phyloP scores from a whole-genome alignment of 805 yeast species.

The Candida takata region DNA sequence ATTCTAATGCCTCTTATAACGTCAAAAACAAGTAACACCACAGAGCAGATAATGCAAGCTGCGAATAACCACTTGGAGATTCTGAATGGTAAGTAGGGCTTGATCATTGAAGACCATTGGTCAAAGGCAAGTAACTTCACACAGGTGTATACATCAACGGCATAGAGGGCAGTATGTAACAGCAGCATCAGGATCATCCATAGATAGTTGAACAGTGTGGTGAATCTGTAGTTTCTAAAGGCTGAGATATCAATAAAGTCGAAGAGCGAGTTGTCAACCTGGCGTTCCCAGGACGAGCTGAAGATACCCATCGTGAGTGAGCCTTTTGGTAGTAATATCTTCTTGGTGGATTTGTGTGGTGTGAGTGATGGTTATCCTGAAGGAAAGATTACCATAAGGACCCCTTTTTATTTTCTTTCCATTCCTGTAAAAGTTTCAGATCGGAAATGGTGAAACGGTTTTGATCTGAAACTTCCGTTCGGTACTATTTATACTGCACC shows the following conservation, averaged over 20 bases:
- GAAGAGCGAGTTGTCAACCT: slow-evolving; percentile 34
- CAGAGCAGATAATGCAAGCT: slow-evolving; percentile 71
- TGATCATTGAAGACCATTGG: slow-evolving; percentile 53
- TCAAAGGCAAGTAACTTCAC: slow-evolving; percentile 65
- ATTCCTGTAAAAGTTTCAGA: no score
- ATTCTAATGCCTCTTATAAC: slow-evolving; percentile 50
- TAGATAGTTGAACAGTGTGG: slow-evolving; percentile 39
- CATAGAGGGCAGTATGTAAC: slow-evolving; percentile 49
- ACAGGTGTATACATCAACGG: slow-evolving; percentile 74
- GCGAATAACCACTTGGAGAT: slow-evolving; percentile 67
- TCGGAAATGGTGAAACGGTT: no score
- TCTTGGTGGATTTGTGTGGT: no score
- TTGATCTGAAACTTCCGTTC: no score
- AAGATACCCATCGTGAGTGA: slow-evolving; percentile 19
- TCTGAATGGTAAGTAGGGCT: slow-evolving; percentile 42
- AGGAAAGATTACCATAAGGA: no score
- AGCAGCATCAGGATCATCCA: slow-evolving; percentile 29
- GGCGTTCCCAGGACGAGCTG: slow-evolving; percentile 28
- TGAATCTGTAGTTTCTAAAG: slow-evolving; percentile 37
- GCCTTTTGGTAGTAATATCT: no score
- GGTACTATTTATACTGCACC: no score
- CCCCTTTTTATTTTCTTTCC: no score
- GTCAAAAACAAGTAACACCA: slow-evolving; percentile 50
- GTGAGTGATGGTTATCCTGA: no score
- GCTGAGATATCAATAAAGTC: slow-evolving; percentile 40